Evolutionary conservation across 371 early-diverging fungal species (phyloP).

Genomic region (Vavraia culicis): DNA sequence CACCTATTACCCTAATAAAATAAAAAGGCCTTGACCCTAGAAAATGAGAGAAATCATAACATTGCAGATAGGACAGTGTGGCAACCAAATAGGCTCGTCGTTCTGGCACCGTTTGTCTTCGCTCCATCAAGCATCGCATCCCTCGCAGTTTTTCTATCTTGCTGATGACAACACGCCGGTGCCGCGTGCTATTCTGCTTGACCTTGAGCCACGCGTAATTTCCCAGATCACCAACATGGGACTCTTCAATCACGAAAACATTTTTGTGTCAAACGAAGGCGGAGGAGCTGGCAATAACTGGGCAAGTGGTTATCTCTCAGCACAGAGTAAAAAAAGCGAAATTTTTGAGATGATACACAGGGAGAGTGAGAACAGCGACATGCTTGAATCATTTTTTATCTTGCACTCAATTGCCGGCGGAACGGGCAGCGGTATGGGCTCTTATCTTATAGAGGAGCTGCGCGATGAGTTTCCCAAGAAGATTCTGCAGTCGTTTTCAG

Average conservation of each 20-base stretch:
- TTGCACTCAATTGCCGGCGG: conserved; percentile 81
- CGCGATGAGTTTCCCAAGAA: conserved; percentile 82
- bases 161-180: conserved; percentile 76
- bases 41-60: conserved; percentile 67
- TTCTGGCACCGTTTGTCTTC: conserved; percentile 68
- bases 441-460: conserved; percentile 59
- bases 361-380: conserved; percentile 72
- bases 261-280: conserved; percentile 61
- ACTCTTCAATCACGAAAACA: conserved; percentile 68
- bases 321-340: conserved; percentile 55
- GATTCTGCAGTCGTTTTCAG: conserved; percentile 80
- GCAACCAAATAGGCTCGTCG: conserved; percentile 77
- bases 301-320: conserved; percentile 62
- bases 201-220: conserved; percentile 69
- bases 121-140: conserved; percentile 59
- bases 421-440: conserved; percentile 79
- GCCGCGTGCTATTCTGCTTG: conserved; percentile 64
- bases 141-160: conserved; percentile 68
- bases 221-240: conserved; percentile 47
- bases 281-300: conserved; percentile 86
- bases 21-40: too few species aligned
- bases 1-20: too few species aligned
- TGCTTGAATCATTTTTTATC: conserved; percentile 63
- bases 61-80: conserved; percentile 79
- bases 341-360: conserved; percentile 72